These are phyloP conservation scores for Aspergillus hancockii DNA, from an alignment of 495 filamentous ascomycete species.

Conservation along the genomic window DNA sequence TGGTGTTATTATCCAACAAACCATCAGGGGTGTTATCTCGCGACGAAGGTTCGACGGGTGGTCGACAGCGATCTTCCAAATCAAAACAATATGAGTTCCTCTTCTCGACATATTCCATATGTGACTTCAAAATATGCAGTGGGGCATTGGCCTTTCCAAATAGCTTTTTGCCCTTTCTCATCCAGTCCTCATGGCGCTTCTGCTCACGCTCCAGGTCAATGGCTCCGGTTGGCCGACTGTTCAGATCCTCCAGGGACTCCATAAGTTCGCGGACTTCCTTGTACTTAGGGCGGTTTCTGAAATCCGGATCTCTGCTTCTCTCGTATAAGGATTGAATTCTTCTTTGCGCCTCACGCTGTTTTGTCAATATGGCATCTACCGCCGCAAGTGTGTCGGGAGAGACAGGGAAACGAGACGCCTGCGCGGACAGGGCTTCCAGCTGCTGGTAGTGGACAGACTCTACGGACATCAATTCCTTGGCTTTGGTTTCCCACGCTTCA, in stretches of 20 bases:
- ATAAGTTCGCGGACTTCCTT: conserved; percentile 86
- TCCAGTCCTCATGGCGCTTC: conserved; percentile 98
- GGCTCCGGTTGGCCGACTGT: conserved; percentile 87
- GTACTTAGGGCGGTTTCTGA: conserved; percentile 82
- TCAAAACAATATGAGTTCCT: conserved; percentile 92
- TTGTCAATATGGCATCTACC: conserved; percentile 91
- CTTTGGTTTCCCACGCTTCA: conserved; percentile 89
- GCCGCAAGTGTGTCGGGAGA: conserved; percentile 74
- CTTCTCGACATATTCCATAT: conserved; percentile 91
- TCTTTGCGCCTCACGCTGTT: conserved; percentile 91
- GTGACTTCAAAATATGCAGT: conserved; percentile 85
- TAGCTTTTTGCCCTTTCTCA: conserved; percentile 96
- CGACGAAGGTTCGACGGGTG: conserved; percentile 89
- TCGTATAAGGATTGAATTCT: conserved; percentile 80
- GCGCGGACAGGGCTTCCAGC: conserved; percentile 82
- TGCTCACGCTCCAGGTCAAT: conserved; percentile 93
- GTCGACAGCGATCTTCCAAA: conserved; percentile 81
- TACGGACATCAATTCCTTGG: conserved; percentile 86
- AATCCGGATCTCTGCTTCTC: conserved; percentile 70
- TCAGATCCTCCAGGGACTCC: conserved; percentile 80
- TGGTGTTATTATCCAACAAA: conserved; percentile 49
- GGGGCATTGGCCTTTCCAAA: conserved; percentile 99
- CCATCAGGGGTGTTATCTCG: conserved; percentile 79
- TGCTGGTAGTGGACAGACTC: conserved; percentile 92
- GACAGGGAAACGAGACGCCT: conserved; percentile 78